Evolutionary conservation across 805 yeast species (phyloP), one percentile per base, ranked within the genome.

Genomic region (Komagataella pseudopastoris): DNA sequence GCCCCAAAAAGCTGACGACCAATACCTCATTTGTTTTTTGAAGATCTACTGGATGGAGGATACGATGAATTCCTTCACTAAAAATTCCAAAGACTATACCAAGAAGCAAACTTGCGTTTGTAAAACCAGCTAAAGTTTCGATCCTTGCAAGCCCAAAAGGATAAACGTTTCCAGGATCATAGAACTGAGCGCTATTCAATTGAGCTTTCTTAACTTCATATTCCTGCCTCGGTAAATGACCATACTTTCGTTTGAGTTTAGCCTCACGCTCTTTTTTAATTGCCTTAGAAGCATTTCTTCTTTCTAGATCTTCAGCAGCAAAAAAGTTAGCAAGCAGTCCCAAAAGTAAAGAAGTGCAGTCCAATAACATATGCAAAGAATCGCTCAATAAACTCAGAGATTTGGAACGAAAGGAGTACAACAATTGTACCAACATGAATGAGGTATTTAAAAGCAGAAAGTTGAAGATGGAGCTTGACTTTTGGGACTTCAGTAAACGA

Each of bases 361-460:
- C 99, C 52, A 93, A 72, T 2, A 95, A 85, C 99, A 93, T 93
- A 65, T 93, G 99, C 50, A 93, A 73, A 1, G 96, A 88, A 62
- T 93, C 99, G 17, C 96, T 88, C 50, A 93, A 66, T 22, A 93
- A 71, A 8, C 99, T 97, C 48, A 93, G 70, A 0, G 98, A 91
- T 61, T 87, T 90, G 1, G 98, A 89, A 55, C 95, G 75, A 67
- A 93, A 85, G 0, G 98, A 90, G 64, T 93, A 93, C 7, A 93
- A 68, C 56, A 93, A 73, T 68, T 93, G 99, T 45, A 93, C 82
- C 60, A 93, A 80, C 99, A 93, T 93, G 68, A 93, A 93, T 2
- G 93, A 78, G 10, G 95, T 80, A 66, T 93, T 93, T 54, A 93
- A 73, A 56, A 91, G 65, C 49, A 93, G 68, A 60, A 91, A 93